Base-by-base conservation (phyloP, 495 filamentous ascomycete species). In the Bathelium albidoporum region DNA sequence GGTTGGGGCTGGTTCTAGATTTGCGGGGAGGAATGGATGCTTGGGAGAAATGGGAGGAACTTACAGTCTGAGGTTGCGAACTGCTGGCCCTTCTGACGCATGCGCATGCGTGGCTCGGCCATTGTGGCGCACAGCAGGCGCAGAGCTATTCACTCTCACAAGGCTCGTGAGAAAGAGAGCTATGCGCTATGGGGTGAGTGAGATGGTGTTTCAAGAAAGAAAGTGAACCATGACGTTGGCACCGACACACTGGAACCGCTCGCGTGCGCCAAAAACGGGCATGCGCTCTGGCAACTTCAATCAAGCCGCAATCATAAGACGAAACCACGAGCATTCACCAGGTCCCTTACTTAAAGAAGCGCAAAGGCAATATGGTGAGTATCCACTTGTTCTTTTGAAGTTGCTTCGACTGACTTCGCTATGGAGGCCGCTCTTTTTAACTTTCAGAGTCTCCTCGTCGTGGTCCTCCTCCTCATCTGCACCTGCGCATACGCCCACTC, bases 401-500 rank as follows among this genome's bases (percentile, higher is more conserved):
- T 20, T 55, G 2, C 24, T 16, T 9, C 11, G 24, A 28, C 24
- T 55, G 16, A 55, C 24, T 55, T 55, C 24, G 24, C 20, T 3
- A 55, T 55, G 49, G 22, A 55, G 49, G 49, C 93, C 65, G 94
- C 95, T 32, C 86, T 98, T 66, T 97, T 98, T 85, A 96, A 97
- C 78, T 96, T 98, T 81, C 89, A 95, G 72, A 91, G 89, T 60
- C 85, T 97, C 62, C 82, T 98, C 45, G 83, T 97, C 68, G 90
- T 96, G 70, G 86, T 98, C 69, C 85, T 97, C 52, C 89, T 98
- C 69, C 83, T 93, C 65, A 94, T 98, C 72, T 98, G 94, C 79
- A 97, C 94, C 34, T 91, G 87, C 75, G 82, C 94, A 55, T 96
- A 97, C 79, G 83, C 89, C 43, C 94, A 97, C 78, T 87, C 88